Base-by-base conservation (phyloP, 257 asterid genomes). In the Thymus mandschuricus region DNA sequence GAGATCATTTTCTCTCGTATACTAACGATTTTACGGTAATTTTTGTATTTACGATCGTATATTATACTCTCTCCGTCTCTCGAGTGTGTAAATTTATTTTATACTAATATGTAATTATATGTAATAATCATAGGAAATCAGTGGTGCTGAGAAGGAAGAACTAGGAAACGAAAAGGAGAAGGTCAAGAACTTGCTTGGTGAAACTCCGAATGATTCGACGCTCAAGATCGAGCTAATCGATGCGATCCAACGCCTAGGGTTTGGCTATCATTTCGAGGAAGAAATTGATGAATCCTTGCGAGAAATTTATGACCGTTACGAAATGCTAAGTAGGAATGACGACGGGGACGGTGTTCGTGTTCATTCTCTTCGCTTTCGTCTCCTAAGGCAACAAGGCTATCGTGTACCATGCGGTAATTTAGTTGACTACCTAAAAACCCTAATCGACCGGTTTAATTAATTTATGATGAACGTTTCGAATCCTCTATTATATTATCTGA, bases 291-390 rank as follows among this genome's bases (percentile, higher is more conserved):
- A n/a, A 35, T 63, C 76, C 10, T 12, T 73, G n/a, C 34, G 45
- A 5, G 1, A 11, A 4, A 50, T 73, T 34, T 21, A 49, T 3
- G 34, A 58, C 4, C 30, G 6, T 57, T 57, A 30, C 11, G 10
- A 73, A 1, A 27, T 6, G 27, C 41, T 33, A n/a, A 41, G 31
- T 2, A 15, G 35, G 40, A 6, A 66, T 2, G 62, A 56, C 27
- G 1, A 27, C 21, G 21, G 21, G 11, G 54, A 54, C 21, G 71
- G 75, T 66, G 71, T 77, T 6, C 35, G 62, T 15, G 15, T 10
- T 8, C 50, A 29, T 58, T 77, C 87, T 71, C 87, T 80, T 29
- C 75, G 79, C 27, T 83, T 83, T 30, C 81, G 85, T 61, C 48
- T 83, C 13, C 85, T 80, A 0, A 74, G 84, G 45, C 79, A 83